Percentiles rank a stretch among this genome's conserved stretches.
Evolutionary conservation across 495 filamentous ascomycete genomes (phyloP).

Genomic region (Neurospora sp.): DNA sequence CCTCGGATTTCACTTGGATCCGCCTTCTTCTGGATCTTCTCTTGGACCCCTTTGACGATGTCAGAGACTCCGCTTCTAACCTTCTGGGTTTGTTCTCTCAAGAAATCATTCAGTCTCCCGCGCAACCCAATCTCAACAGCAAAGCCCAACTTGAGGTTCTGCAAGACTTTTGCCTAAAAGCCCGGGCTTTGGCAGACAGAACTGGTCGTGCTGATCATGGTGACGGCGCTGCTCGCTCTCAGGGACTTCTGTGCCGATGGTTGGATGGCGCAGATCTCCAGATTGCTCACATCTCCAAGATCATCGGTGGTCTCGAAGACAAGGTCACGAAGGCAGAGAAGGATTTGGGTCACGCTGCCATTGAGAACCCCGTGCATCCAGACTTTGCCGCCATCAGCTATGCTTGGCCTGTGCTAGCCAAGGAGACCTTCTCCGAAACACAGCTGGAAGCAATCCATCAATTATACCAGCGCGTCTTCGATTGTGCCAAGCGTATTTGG

Average conservation of each 20-base stretch:
- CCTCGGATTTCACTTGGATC: conserved; percentile 38
- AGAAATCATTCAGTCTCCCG: conserved; percentile 11
- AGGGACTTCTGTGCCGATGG: conserved; percentile 39
- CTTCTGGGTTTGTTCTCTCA: conserved; percentile 40
- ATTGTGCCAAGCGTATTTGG: conserved; percentile 60
- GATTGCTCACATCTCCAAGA: conserved; percentile 31
- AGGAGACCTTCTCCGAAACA: conserved; percentile 15
- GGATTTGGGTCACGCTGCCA: conserved; percentile 50
- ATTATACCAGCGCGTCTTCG: conserved; percentile 46
- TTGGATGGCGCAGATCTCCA: conserved; percentile 30
- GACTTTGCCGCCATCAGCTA: conserved; percentile 52
- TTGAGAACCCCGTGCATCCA: conserved; percentile 59
- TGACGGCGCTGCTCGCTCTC: conserved; percentile 66
- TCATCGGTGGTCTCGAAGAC: conserved; percentile 42
- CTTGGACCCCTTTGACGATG: conserved; percentile 87
- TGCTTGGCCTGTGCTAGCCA: conserved; percentile 33
- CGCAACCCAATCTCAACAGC: neutral
- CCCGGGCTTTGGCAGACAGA: conserved; percentile 44
- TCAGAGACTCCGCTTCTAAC: conserved; percentile 54
- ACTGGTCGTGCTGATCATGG: conserved; percentile 80
- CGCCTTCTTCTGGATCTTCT: conserved; percentile 66
- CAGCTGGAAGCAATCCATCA: conserved; percentile 31
- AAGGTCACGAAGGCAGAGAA: conserved; percentile 46
- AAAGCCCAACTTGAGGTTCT: conserved; percentile 18
- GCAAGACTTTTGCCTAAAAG: conserved; percentile 33